Evolutionary conservation across 352 stramenopile genomes (phyloP).

Genomic region (Phytophthora vignae): DNA sequence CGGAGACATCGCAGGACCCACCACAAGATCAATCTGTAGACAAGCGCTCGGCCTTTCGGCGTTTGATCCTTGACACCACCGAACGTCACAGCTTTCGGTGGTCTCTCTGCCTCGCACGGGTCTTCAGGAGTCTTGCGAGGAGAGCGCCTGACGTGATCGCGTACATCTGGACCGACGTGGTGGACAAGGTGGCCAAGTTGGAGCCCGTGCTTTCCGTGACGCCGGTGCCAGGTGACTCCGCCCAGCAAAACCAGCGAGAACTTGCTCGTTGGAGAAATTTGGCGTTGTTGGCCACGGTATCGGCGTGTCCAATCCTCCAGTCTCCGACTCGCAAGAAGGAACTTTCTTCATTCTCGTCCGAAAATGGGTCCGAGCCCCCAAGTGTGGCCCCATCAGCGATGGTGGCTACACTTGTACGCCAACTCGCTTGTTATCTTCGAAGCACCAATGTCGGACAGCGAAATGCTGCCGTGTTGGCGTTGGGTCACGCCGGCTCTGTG

Average conservation of each 20-base stretch:
- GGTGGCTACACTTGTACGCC: constrained; percentile 57
- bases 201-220: constrained; percentile 61
- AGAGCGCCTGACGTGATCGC: constrained; percentile 59
- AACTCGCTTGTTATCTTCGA: constrained; percentile 63
- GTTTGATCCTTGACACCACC: constrained; percentile 19
- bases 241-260: constrained; percentile 32
- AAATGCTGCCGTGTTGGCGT: constrained; percentile 57
- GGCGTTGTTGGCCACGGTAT: constrained; percentile 59
- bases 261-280: constrained; percentile 75
- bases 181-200: constrained; percentile 66
- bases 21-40: neutral
- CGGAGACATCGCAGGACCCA: neutral
- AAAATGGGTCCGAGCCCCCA: constrained; percentile 20
- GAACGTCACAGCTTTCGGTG: constrained; percentile 60
- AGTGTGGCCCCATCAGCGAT: constrained; percentile 36
- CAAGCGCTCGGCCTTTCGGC: constrained; percentile 12
- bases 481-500: constrained; percentile 54
- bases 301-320: constrained; percentile 51
- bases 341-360: constrained; percentile 24
- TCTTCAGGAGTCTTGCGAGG: constrained; percentile 52
- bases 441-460: constrained; percentile 64
- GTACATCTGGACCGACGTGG: constrained; percentile 75
- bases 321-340: constrained; percentile 32
- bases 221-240: neutral
- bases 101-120: constrained; percentile 53